Percentiles rank a stretch among this genome's conserved stretches.
Conservation (phyloP, 2,329 filamentous ascomycete genomes). For the Zymoseptoria pseudotritici region DNA sequence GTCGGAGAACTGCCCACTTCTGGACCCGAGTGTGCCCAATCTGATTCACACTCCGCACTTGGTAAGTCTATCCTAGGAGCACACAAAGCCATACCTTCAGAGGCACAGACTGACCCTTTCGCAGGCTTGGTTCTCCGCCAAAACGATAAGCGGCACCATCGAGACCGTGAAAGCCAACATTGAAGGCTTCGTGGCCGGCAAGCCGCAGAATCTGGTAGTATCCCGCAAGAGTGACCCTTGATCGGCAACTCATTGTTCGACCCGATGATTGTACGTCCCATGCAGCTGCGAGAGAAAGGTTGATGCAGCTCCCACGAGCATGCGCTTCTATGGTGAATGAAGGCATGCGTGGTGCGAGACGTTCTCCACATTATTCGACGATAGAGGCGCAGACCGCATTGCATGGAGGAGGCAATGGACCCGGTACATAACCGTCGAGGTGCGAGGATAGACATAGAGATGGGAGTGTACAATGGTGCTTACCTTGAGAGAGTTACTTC, state of each 20-base stretch:
- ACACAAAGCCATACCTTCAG: background rate
- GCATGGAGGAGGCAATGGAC: background rate
- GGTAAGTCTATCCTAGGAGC: background rate
- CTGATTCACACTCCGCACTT: slow-evolving; percentile 47
- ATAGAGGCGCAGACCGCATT: background rate
- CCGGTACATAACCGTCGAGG: background rate
- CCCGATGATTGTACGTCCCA: background rate
- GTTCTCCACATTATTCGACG: background rate
- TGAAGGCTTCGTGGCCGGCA: slow-evolving; percentile 39
- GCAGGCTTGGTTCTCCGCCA: slow-evolving; percentile 43
- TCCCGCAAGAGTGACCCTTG: background rate
- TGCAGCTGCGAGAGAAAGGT: background rate
- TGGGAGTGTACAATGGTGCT: background rate
- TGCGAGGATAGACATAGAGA: background rate
- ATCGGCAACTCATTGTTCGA: background rate
- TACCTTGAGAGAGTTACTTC: background rate
- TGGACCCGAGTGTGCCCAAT: slow-evolving; percentile 42
- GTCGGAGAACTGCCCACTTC: slow-evolving; percentile 37
- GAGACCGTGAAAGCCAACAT: slow-evolving; percentile 41
- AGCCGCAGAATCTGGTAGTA: slow-evolving; percentile 34
- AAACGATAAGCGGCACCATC: slow-evolving; percentile 41
- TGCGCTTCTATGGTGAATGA: background rate
- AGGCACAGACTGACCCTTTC: background rate
- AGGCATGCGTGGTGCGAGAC: background rate
- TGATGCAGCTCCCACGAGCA: background rate